phyloP scores from a whole-genome alignment of 257 asterid genomes.

The Salvia rosmarinus region DNA sequence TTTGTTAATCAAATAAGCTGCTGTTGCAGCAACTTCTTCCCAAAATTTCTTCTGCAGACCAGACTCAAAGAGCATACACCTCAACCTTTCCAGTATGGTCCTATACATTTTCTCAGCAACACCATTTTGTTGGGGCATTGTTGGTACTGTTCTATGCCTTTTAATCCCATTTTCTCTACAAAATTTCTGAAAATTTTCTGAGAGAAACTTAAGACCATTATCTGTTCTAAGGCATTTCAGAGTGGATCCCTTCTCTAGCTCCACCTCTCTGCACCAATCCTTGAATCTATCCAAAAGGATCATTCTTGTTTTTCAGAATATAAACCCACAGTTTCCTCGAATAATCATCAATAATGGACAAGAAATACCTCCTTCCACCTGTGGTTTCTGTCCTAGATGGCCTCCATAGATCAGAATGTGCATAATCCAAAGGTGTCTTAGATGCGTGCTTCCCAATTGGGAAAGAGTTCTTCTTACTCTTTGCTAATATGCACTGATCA shows the following conservation, averaged over 20 bases:
- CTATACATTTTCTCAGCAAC: no score
- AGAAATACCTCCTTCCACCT: neutral
- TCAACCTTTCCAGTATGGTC: no score
- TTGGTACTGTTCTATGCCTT: no score
- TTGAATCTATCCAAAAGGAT: neutral
- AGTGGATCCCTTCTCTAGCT: neutral
- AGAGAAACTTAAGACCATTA: neutral
- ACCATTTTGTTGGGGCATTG: no score
- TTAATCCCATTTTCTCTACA: no score
- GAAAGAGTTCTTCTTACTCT: neutral
- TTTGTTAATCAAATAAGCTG: no score
- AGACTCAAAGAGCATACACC: no score
- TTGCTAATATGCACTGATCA: neutral
- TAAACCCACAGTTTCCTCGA: neutral
- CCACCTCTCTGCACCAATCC: neutral
- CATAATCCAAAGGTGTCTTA: neutral
- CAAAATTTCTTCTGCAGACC: no score
- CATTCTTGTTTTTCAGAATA: neutral
- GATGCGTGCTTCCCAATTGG: neutral
- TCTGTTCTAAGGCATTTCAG: neutral
- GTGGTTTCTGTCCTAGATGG: neutral
- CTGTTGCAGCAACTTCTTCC: no score
- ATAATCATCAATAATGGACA: neutral
- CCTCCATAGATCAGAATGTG: neutral
- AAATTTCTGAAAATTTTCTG: no score